Conservation (phyloP, 2,329 filamentous ascomycete genomes). For the Hymenotorrendiella dingleyae region DNA sequence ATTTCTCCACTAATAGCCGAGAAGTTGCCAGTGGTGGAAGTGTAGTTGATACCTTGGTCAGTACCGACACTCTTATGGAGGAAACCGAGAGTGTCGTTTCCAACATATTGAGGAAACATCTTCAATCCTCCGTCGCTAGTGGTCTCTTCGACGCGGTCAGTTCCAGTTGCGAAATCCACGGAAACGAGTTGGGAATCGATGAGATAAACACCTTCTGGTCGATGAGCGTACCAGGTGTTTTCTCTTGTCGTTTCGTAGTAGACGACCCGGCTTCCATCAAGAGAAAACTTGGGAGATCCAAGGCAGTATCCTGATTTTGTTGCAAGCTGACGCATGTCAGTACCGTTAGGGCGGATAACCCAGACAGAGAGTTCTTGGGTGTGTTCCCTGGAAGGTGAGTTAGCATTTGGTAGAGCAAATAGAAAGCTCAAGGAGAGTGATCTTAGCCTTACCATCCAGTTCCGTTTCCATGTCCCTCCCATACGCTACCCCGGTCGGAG, state of each 20-base stretch:
- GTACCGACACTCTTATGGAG: conserved; percentile 9
- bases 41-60: conserved; percentile 19
- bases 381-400: too few relatives aligned
- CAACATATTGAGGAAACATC: conserved; percentile 13
- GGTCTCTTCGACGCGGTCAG: conserved; percentile 27
- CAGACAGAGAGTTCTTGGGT: conserved; percentile 37
- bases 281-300: conserved; percentile 35
- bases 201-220: conserved; percentile 20
- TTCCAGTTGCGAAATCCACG: conserved; percentile 36
- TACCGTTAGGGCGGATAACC: conserved; percentile 33
- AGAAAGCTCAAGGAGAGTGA: too few relatives aligned
- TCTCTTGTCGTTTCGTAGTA: conserved; percentile 37
- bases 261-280: conserved; percentile 32
- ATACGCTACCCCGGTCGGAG: conserved; percentile 37
- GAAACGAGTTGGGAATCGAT: conserved; percentile 31
- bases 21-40: conserved; percentile 7
- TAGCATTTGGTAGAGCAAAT: too few relatives aligned
- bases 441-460: too few relatives aligned
- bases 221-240: conserved; percentile 35
- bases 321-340: conserved; percentile 32
- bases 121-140: conserved; percentile 15
- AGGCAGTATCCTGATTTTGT: conserved; percentile 32
- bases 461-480: conserved; percentile 36
- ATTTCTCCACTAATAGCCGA: conserved; percentile 8
- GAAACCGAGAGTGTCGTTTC: conserved; percentile 12